Base-by-base conservation (phyloP, 2,329 filamentous ascomycete genomes). In the Scedosporium apiospermum region DNA sequence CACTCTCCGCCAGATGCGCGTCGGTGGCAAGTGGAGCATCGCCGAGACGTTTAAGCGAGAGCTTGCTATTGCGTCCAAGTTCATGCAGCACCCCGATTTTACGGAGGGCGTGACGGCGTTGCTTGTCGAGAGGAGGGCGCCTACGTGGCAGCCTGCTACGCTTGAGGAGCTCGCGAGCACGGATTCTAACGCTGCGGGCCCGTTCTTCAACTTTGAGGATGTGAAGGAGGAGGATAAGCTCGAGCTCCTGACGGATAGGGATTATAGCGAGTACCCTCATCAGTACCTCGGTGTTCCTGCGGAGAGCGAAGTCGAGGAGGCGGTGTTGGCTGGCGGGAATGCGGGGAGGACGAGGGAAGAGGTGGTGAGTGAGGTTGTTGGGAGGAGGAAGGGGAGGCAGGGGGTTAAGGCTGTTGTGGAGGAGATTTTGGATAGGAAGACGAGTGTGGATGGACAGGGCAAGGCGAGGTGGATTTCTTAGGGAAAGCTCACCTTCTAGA, bases 51-150 rank as follows among this genome's bases (percentile, higher is more conserved):
- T 98, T 81, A 80, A 87, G 71, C 86, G 86, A 66, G 95, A 99
- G 78, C 84, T 95, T 75, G 82, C 88, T 71, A 91, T 99, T 64
- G 92, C 93, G 1, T 79, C 82, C 64, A 84, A 86, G 66, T 98
- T 99, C 79, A 98, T 99, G 93, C 81, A 82, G 63, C 88, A 95
- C 73, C 89, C 85, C 4, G 95, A 99, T 75, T 99, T 99, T 71
- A 87, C 87, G 53, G 91, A 96, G 76, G 95, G 95, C 62, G 93
- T 99, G n/a, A 85, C 85, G 60, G 88, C 91, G 26, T 83, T 88
- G 58, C 82, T 99, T 49, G 83, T 95, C 68, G 82, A 85, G 70
- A 91, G 91, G 76, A 68, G 76, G 66, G 79, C 80, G 23, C 90
- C 93, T 1, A 78, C 81, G 65, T 99, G 95, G 95, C 75, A 88